Percentiles rank a stretch among this genome's conserved stretches.
Conservation (phyloP, 2,329 filamentous ascomycete genomes). For the Keithomyces neogunnii region DNA sequence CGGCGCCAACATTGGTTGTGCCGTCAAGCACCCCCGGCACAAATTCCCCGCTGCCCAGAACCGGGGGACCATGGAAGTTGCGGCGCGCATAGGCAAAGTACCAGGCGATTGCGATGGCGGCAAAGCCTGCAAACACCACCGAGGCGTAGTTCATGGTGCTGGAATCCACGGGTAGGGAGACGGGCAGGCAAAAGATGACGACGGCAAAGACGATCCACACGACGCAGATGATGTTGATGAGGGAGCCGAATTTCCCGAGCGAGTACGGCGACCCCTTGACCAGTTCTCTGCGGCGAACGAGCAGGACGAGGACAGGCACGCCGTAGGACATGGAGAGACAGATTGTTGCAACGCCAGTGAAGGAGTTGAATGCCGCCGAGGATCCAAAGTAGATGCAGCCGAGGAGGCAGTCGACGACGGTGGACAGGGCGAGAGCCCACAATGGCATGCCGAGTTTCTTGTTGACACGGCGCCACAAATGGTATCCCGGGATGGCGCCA, state of each 20-base stretch:
- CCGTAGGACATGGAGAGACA: constrained; percentile 69
- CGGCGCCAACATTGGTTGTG: not conserved
- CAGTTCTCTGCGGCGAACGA: constrained; percentile 57
- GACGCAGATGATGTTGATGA: constrained; percentile 61
- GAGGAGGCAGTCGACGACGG: constrained; percentile 59
- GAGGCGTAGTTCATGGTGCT: constrained; percentile 58
- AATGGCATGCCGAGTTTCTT: constrained; percentile 60
- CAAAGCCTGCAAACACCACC: constrained; percentile 58
- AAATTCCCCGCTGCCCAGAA: constrained; percentile 10
- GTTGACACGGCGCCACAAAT: constrained; percentile 59
- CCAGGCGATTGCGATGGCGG: constrained; percentile 50
- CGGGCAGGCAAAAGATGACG: constrained; percentile 70
- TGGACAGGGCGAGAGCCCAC: constrained; percentile 59
- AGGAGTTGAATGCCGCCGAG: constrained; percentile 68
- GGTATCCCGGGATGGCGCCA: constrained; percentile 63
- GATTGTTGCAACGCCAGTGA: constrained; percentile 73
- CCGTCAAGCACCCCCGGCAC: not conserved
- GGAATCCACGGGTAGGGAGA: constrained; percentile 47
- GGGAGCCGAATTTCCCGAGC: constrained; percentile 58
- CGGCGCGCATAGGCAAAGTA: constrained; percentile 55
- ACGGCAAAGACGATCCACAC: constrained; percentile 63
- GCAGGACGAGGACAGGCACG: constrained; percentile 63
- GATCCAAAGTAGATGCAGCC: constrained; percentile 76
- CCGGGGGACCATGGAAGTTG: constrained; percentile 52
- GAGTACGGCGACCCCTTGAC: constrained; percentile 60